phyloP scores from a whole-genome alignment of 75 land plant species.

The Sequoiadendron giganteum region DNA sequence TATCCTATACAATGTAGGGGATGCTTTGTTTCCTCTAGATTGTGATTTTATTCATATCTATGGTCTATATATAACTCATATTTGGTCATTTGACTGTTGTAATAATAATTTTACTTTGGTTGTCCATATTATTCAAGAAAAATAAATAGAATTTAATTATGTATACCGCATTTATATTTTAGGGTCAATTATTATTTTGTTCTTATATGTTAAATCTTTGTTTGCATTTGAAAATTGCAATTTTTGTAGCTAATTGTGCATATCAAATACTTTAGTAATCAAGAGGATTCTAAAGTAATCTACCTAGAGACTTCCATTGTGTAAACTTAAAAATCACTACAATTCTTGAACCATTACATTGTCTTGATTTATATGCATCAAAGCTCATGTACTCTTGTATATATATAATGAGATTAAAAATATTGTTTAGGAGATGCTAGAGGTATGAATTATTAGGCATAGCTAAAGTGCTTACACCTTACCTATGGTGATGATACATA shows the following conservation, averaged over 20 bases:
- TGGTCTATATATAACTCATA: not conserved
- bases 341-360: constrained; percentile 6
- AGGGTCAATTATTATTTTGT: not conserved
- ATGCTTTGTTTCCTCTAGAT: not conserved
- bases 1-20: not conserved
- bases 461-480: too few species aligned
- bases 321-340: not conserved
- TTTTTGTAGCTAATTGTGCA: constrained; percentile 1
- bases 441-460: too few species aligned
- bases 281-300: not conserved
- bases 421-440: too few species aligned
- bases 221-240: not conserved
- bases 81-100: not conserved
- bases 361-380: constrained; percentile 3
- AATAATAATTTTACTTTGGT: not conserved
- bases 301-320: not conserved
- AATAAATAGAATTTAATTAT: not conserved
- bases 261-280: not conserved
- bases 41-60: not conserved
- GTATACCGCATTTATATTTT: too few species aligned
- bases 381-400: constrained; percentile 6
- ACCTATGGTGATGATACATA: too few species aligned
- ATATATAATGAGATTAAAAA: too few species aligned
- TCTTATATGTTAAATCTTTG: not conserved
- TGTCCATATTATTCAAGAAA: not conserved